Evolutionary conservation across 192 early-diverging fungal species (phyloP).

Genomic region (Backusella tarrabulga): DNA sequence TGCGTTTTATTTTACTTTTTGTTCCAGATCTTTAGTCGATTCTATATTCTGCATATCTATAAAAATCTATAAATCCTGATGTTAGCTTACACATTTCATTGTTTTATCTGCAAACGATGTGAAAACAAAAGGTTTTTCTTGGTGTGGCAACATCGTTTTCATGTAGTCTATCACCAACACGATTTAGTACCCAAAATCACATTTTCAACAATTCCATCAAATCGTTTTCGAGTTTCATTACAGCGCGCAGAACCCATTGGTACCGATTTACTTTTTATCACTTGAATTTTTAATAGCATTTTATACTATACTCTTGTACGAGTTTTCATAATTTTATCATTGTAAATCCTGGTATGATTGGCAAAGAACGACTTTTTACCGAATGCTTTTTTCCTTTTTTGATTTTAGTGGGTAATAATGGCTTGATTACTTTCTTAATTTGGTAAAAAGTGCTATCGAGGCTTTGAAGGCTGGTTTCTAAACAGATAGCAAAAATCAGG

Average conservation of each 20-base stretch:
- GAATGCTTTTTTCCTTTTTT: not conserved
- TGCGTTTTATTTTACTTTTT: not conserved
- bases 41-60: not conserved
- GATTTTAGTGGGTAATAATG: not conserved
- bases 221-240: not conserved
- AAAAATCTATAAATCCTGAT: not conserved
- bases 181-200: not conserved
- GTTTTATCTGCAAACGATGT: not conserved
- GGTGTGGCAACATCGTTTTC: not conserved
- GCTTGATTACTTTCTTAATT: constrained; percentile 6
- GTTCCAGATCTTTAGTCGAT: not conserved
- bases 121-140: not conserved
- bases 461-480: not conserved
- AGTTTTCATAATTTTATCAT: not conserved
- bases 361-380: not conserved
- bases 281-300: not conserved
- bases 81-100: not conserved
- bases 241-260: not conserved
- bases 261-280: not conserved
- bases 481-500: not conserved
- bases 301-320: not conserved
- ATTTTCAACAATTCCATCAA: not conserved
- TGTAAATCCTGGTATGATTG: not conserved
- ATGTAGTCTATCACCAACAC: not conserved
- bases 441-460: not conserved